phyloP scores from a whole-genome alignment of 257 asterid species.

The Solanum sejunctum region DNA sequence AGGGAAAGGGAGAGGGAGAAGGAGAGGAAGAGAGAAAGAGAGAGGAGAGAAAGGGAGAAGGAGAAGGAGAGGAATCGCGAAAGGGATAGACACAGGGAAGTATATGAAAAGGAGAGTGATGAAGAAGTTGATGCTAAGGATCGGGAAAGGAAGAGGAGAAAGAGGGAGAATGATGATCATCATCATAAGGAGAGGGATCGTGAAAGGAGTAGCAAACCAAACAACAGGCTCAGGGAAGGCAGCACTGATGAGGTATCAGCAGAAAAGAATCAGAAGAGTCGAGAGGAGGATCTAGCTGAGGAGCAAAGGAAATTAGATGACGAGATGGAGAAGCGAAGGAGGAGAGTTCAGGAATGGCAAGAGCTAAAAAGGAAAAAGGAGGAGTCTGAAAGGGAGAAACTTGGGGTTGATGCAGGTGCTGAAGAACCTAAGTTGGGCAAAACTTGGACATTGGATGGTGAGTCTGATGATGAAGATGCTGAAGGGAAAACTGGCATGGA shows the following conservation, averaged over 20 bases:
- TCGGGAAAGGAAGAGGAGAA: slow-evolving; percentile 54
- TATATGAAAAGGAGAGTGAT: slow-evolving; percentile 30
- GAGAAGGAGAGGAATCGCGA: slow-evolving; percentile 6
- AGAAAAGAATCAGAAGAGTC: slow-evolving; percentile 26
- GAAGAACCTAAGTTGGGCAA: slow-evolving; percentile 60
- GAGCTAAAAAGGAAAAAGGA: slow-evolving; percentile 59
- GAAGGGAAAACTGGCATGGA: slow-evolving; percentile 40
- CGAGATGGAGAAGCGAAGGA: slow-evolving; percentile 76
- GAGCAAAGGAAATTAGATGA: slow-evolving; percentile 77
- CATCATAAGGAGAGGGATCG: slow-evolving; percentile 29
- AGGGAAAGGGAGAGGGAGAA: slow-evolving; percentile 6
- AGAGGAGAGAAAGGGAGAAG: slow-evolving; percentile 28
- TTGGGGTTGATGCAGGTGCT: slow-evolving; percentile 32
- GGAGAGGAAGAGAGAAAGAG: background rate
- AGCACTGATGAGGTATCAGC: slow-evolving; percentile 24
- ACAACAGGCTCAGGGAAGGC: slow-evolving; percentile 24
- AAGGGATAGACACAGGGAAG: slow-evolving; percentile 35
- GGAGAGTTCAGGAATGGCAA: slow-evolving; percentile 96
- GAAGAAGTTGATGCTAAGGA: slow-evolving; percentile 43
- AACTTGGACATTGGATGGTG: slow-evolving; percentile 85
- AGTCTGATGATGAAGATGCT: slow-evolving; percentile 82
- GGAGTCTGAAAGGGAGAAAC: slow-evolving; percentile 59
- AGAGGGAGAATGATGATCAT: slow-evolving; percentile 9
- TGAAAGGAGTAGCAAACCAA: slow-evolving; percentile 28
- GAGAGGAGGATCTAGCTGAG: slow-evolving; percentile 70